Conservation (phyloP, 164 flowering plant genomes). For the Nelumbo lutea region DNA sequence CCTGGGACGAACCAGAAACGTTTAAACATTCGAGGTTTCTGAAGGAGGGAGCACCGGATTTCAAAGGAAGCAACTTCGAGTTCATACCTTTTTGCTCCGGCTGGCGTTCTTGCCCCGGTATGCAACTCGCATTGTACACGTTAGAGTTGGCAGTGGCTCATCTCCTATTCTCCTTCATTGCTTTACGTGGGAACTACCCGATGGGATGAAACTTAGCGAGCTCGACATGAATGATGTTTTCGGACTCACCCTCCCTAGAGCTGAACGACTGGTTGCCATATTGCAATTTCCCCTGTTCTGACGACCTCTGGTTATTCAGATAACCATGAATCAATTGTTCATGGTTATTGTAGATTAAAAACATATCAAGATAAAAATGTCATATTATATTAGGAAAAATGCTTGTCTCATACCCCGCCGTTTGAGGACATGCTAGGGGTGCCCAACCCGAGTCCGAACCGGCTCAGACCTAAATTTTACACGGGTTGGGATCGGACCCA, state of each 20-base stretch:
- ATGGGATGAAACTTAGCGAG: constrained; percentile 76
- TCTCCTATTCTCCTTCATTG: constrained; percentile 60
- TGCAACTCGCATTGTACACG: constrained; percentile 72
- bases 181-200: constrained; percentile 70
- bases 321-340: too few relatives aligned
- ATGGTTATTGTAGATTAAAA: too few relatives aligned
- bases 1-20: constrained; percentile 60
- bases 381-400: too few relatives aligned
- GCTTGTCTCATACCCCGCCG: too few relatives aligned
- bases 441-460: too few relatives aligned
- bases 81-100: constrained; percentile 88
- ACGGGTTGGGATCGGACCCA: too few relatives aligned
- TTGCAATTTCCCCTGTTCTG: constrained; percentile 32
- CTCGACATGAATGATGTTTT: constrained; percentile 68
- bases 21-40: constrained; percentile 57
- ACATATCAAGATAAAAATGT: too few relatives aligned
- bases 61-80: constrained; percentile 65
- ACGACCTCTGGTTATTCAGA: too few relatives aligned
- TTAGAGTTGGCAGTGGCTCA: constrained; percentile 65
- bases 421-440: too few relatives aligned
- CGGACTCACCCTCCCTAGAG: constrained; percentile 76
- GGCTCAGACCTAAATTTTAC: too few relatives aligned
- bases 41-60: constrained; percentile 42
- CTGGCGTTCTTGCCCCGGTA: constrained; percentile 79
- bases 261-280: constrained; percentile 54